Evolutionary conservation across 2,329 filamentous ascomycete genomes (phyloP).

Genomic region (Colletotrichum incanum): DNA sequence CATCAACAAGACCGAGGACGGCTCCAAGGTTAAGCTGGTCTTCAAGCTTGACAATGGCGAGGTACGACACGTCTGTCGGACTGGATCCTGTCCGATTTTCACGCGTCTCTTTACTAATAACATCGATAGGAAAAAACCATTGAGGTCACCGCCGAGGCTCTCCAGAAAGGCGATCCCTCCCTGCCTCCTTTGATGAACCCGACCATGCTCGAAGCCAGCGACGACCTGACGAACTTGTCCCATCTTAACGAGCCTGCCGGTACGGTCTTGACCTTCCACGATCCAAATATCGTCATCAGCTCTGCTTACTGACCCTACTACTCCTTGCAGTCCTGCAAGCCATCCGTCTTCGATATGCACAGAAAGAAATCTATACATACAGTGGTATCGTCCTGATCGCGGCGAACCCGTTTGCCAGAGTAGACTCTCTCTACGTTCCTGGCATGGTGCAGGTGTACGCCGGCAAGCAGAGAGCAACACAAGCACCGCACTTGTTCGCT

Average conservation of each 20-base stretch:
- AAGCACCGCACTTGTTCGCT: constrained; percentile 97
- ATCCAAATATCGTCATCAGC: background rate
- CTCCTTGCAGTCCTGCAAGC: constrained; percentile 85
- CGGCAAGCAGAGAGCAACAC: constrained; percentile 94
- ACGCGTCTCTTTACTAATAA: constrained; percentile 33
- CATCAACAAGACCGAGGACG: constrained; percentile 85
- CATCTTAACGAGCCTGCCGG: constrained; percentile 98
- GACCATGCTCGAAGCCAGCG: constrained; percentile 96
- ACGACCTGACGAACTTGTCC: constrained; percentile 96
- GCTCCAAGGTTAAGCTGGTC: constrained; percentile 87
- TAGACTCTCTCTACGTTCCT: constrained; percentile 97
- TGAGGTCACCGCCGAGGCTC: constrained; percentile 81
- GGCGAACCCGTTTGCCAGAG: constrained; percentile 96
- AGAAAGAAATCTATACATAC: constrained; percentile 99
- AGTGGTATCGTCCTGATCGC: constrained; percentile 98
- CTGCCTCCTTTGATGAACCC: constrained; percentile 98
- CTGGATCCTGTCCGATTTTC: background rate
- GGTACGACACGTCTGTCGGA: constrained; percentile 64
- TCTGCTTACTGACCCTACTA: constrained; percentile 32
- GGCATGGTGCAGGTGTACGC: constrained; percentile 99
- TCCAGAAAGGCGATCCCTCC: constrained; percentile 82
- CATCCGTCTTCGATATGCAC: constrained; percentile 95
- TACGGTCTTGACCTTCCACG: constrained; percentile 57
- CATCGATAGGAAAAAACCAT: constrained; percentile 79
- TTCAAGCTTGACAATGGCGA: constrained; percentile 95